Conservation (phyloP, 805 yeast species). For the Torulaspora microellipsoides region DNA sequence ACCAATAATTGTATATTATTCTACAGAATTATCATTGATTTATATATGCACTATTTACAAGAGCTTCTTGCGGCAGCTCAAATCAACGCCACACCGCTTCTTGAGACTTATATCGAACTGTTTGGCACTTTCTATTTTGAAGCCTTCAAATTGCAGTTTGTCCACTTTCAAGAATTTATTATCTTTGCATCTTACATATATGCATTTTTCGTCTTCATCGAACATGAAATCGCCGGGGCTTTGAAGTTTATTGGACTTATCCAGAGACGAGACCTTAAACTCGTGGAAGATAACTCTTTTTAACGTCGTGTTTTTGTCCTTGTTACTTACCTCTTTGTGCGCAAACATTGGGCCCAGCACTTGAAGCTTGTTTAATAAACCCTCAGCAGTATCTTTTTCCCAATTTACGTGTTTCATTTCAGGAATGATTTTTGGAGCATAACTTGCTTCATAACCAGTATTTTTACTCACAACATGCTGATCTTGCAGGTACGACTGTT, state of each 20-base stretch:
- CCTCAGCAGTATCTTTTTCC: constrained; percentile 36
- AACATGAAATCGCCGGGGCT: constrained; percentile 34
- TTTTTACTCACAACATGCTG: constrained; percentile 7
- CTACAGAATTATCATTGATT: no score
- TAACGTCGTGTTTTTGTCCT: constrained; percentile 32
- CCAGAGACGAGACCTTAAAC: constrained; percentile 18
- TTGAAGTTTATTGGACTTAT: neutral
- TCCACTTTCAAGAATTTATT: constrained; percentile 37
- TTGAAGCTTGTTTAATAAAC: constrained; percentile 41
- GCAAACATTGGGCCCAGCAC: constrained; percentile 57
- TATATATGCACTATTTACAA: neutral
- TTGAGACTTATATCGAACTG: constrained; percentile 42
- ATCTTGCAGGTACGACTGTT: constrained; percentile 27
- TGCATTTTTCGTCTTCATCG: constrained; percentile 14
- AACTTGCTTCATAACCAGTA: constrained; percentile 28
- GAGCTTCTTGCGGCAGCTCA: constrained; percentile 3
- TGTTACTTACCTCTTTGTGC: constrained; percentile 36
- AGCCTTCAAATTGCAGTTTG: constrained; percentile 52
- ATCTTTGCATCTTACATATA: constrained; percentile 43
- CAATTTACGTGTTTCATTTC: constrained; percentile 45
- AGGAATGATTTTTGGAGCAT: constrained; percentile 54
- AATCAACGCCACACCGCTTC: constrained; percentile 40
- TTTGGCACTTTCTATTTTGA: constrained; percentile 41
- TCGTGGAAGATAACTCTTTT: constrained; percentile 49
- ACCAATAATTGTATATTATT: no score